These are phyloP conservation scores for Symbiodinium natans DNA, from an alignment of 73 alveolate species.

Conservation along the genomic window DNA sequence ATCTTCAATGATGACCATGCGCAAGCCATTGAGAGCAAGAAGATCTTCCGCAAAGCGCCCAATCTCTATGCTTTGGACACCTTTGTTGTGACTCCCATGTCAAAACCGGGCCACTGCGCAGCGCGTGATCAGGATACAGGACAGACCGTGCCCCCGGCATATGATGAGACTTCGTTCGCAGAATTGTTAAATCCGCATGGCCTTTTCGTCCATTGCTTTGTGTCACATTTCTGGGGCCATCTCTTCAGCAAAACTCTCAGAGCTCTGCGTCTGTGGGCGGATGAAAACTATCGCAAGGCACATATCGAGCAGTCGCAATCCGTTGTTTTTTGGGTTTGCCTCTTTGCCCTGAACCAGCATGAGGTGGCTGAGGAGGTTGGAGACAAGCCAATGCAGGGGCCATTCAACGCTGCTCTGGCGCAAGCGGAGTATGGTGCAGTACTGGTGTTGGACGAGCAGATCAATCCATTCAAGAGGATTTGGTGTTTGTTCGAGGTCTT, in stretches of 20 bases:
- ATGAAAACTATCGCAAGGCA: background rate
- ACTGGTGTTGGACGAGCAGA: background rate
- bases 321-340: background rate
- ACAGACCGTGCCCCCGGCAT: background rate
- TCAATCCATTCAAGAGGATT: background rate
- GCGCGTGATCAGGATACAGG: constrained; percentile 12
- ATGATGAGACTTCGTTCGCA: background rate
- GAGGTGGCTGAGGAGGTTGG: constrained; percentile 38
- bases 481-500: background rate
- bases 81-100: constrained; percentile 41
- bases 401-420: constrained; percentile 62
- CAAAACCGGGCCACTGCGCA: constrained; percentile 5
- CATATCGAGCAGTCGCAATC: background rate
- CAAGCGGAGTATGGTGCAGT: background rate
- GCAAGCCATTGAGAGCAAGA: background rate
- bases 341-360: constrained; percentile 35
- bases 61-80: constrained; percentile 32
- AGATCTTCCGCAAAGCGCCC: background rate
- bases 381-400: constrained; percentile 25
- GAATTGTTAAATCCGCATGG: constrained; percentile 3
- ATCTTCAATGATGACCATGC: background rate
- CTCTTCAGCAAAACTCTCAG: background rate
- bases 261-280: background rate
- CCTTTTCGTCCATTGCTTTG: constrained; percentile 22
- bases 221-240: constrained; percentile 47